These are phyloP conservation scores for Lentinus tigrinus DNA, from an alignment of 768 basidiomycete species.

Conservation along the genomic window DNA sequence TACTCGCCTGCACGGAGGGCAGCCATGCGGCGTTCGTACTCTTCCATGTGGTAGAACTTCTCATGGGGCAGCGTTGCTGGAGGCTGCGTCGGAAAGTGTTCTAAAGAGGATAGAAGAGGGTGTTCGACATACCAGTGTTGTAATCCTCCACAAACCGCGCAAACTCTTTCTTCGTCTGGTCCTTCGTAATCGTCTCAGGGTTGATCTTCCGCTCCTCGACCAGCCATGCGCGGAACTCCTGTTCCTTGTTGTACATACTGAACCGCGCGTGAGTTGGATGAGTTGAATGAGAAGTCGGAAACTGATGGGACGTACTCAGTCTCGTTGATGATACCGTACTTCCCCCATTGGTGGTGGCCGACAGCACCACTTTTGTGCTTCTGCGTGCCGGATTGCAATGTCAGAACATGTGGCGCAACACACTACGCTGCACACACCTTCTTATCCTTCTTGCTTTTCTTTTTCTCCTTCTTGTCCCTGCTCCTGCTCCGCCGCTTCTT, in stretches of 20 bases:
- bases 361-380: constrained; percentile 60
- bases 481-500: constrained; percentile 41
- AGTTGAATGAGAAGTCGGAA: neutral
- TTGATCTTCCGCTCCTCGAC: constrained; percentile 91
- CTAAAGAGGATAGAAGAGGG: neutral
- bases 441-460: constrained; percentile 69
- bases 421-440: constrained; percentile 41
- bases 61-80: constrained; percentile 90
- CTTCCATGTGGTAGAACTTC: constrained; percentile 91
- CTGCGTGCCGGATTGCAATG: constrained; percentile 22
- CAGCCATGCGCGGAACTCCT: constrained; percentile 91
- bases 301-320: constrained; percentile 59
- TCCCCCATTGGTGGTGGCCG: constrained; percentile 78
- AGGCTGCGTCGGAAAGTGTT: neutral
- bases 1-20: constrained; percentile 83
- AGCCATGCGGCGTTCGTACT: constrained; percentile 82
- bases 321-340: constrained; percentile 84
- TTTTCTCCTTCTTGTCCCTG: constrained; percentile 48
- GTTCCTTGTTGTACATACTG: constrained; percentile 79
- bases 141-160: constrained; percentile 78
- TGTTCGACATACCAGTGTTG: constrained; percentile 60
- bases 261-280: neutral
- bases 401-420: neutral
- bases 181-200: constrained; percentile 84
- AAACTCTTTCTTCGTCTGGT: constrained; percentile 85